A percentile compares a stretch with the other conserved stretches of the same genome.
Evolutionary conservation across 371 early-diverging fungal genomes (phyloP).

Genomic region (Syncephalastrum monosporum): DNA sequence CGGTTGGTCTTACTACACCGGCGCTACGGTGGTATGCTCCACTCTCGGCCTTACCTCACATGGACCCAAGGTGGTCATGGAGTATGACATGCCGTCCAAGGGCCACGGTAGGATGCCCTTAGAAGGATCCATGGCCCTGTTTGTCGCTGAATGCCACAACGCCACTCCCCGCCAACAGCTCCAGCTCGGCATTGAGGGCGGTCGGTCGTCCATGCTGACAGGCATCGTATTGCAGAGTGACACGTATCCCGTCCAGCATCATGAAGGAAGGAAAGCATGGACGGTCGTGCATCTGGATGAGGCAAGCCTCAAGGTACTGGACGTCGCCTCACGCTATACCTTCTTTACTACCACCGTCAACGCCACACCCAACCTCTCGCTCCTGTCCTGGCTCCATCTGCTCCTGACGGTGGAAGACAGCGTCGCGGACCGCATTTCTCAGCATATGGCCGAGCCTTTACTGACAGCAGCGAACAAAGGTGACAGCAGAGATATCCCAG

Average conservation of each 20-base stretch:
- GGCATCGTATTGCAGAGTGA: too few species aligned
- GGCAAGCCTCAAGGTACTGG: slow-evolving; percentile 6
- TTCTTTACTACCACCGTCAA: slow-evolving; percentile 18
- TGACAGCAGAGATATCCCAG: slow-evolving; percentile 13
- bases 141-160: background rate
- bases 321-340: slow-evolving; percentile 22
- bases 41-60: too few species aligned
- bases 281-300: slow-evolving; percentile 19
- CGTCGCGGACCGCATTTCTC: background rate
- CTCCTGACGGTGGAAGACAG: slow-evolving; percentile 8
- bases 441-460: background rate
- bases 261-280: background rate
- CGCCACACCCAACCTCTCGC: slow-evolving; percentile 18
- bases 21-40: background rate
- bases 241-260: too few species aligned
- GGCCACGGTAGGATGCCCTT: background rate
- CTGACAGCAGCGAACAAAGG: background rate
- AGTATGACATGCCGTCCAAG: too few species aligned
- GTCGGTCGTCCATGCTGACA: too few species aligned
- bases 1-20: slow-evolving; percentile 5
- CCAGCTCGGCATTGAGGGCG: too few species aligned
- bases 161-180: too few species aligned
- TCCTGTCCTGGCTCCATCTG: slow-evolving; percentile 23
- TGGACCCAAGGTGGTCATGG: too few species aligned
- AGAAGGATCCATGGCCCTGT: slow-evolving; percentile 11